phyloP scores from a whole-genome alignment of 495 filamentous ascomycete genomes.

The Hypoxylon fuscum region DNA sequence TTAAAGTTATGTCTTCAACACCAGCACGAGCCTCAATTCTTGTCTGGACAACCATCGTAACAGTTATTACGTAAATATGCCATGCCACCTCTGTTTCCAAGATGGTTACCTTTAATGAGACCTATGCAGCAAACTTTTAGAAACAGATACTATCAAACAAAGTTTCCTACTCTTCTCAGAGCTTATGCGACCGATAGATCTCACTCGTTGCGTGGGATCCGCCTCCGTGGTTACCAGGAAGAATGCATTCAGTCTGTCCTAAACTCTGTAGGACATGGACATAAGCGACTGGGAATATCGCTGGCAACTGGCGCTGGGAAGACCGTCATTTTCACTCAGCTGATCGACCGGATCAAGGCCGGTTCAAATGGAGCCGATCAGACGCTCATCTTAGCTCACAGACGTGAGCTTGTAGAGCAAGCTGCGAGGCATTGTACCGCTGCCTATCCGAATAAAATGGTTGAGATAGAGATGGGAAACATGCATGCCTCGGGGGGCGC shows the following conservation, averaged over 20 bases:
- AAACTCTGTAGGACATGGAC: slow-evolving; percentile 71
- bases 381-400: slow-evolving; percentile 91
- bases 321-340: slow-evolving; percentile 96
- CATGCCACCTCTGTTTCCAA: slow-evolving; percentile 37
- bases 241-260: slow-evolving; percentile 91
- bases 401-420: slow-evolving; percentile 95
- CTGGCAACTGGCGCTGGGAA: slow-evolving; percentile 94
- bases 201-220: slow-evolving; percentile 47
- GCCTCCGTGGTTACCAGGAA: slow-evolving; percentile 81
- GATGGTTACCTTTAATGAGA: slow-evolving; percentile 30
- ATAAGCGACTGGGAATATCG: slow-evolving; percentile 86
- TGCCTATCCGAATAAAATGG: slow-evolving; percentile 78
- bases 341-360: slow-evolving; percentile 80
- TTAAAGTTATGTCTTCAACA: slow-evolving; percentile 23
- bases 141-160: slow-evolving; percentile 4
- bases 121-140: slow-evolving; percentile 5
- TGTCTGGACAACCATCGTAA: slow-evolving; percentile 25
- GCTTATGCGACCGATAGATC: slow-evolving; percentile 34
- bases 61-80: slow-evolving; percentile 22
- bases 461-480: slow-evolving; percentile 92
- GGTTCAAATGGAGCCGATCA: slow-evolving; percentile 67
- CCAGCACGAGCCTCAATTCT: slow-evolving; percentile 14
- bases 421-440: slow-evolving; percentile 82
- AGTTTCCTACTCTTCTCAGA: slow-evolving; percentile 41
- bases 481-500: slow-evolving; percentile 76